Conservation (phyloP, 78 protist genomes). For the Emiliania huxleyi region DNA sequence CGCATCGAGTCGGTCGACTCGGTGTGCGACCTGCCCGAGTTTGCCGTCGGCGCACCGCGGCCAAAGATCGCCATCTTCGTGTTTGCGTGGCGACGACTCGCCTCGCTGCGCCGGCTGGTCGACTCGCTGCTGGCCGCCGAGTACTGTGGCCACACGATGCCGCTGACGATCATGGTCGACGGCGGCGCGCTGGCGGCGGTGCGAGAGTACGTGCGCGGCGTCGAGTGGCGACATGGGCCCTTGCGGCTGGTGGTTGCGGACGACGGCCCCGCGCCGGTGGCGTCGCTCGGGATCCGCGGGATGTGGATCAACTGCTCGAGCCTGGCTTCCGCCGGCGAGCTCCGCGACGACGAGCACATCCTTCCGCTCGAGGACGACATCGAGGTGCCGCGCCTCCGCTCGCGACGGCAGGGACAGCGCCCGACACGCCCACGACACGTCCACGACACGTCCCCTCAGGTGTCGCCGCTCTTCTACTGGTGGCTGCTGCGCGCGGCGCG, state of each 20-base stretch:
- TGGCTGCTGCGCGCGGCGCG: slow-evolving; percentile 4
- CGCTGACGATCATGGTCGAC: neutral
- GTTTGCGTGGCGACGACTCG: neutral
- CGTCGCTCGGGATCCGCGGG: neutral
- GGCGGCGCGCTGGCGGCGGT: neutral
- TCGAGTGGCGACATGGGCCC: slow-evolving; percentile 44
- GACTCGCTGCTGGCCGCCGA: neutral
- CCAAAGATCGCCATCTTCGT: neutral
- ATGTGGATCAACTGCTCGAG: slow-evolving; percentile 4
- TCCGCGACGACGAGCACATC: slow-evolving; percentile 18
- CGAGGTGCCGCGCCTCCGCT: slow-evolving; percentile 15
- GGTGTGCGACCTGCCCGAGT: neutral
- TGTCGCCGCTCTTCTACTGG: slow-evolving; percentile 27
- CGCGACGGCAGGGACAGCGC: too few relatives aligned
- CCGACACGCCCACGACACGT: too few relatives aligned
- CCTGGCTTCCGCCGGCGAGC: too few relatives aligned
- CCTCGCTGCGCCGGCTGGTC: neutral
- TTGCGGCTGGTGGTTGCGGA: neutral
- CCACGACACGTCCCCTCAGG: too few relatives aligned
- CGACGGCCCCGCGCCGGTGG: neutral
- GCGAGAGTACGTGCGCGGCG: neutral
- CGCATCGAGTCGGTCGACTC: too few relatives aligned
- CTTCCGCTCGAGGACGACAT: slow-evolving; percentile 46
- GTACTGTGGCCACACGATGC: neutral
- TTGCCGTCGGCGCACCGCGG: neutral